A percentile compares a stretch with the other conserved stretches of the same genome.
These are phyloP conservation scores for Vitellaria paradoxa DNA, from an alignment of 179 eudicot genomes.

Conservation along the genomic window DNA sequence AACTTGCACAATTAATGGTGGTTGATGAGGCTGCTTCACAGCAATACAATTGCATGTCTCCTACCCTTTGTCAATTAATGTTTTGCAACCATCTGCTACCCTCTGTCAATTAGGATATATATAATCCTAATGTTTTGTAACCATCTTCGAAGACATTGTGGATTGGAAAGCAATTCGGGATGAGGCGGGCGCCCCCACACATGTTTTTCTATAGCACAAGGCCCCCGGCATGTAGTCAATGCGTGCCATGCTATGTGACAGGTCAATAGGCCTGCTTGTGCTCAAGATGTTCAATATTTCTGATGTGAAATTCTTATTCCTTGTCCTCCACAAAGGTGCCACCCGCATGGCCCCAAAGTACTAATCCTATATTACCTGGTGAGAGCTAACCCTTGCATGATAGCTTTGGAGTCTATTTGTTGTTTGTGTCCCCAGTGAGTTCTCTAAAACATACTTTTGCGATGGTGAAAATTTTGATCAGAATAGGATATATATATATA, in stretches of 20 bases:
- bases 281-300: background rate
- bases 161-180: no score
- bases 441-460: no score
- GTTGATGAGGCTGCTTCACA: constrained; percentile 12
- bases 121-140: no score
- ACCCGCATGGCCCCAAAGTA: constrained; percentile 3
- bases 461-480: no score
- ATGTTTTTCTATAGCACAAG: no score
- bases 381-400: background rate
- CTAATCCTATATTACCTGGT: background rate
- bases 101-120: no score
- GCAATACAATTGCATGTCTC: constrained; percentile 12
- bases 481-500: no score
- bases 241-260: no score
- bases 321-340: background rate
- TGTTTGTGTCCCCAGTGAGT: background rate
- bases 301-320: background rate
- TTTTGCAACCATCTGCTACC: no score
- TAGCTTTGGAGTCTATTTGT: background rate
- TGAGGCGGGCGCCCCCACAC: no score
- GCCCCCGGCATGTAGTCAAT: no score
- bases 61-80: constrained; percentile 17
- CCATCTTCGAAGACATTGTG: no score
- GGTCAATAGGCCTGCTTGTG: constrained; percentile 1
- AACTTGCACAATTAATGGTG: background rate